phyloP scores from a whole-genome alignment of 441 rosid species.

The Populus hybrid region DNA sequence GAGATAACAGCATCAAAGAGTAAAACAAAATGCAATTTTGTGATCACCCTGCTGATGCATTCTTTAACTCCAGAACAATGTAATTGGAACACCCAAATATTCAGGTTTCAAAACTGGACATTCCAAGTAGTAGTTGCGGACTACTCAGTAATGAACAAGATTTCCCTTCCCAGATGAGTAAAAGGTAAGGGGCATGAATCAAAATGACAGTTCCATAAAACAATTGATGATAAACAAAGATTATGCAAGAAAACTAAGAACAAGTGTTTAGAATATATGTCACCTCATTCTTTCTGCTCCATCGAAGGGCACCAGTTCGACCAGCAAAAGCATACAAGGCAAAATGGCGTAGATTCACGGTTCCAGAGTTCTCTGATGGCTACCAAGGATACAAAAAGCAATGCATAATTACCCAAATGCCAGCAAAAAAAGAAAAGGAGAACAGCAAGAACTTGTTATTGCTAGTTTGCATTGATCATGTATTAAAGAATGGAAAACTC shows the following conservation, averaged over 20 bases:
- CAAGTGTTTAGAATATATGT: neutral
- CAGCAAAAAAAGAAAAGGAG: neutral
- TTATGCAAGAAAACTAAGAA: slow-evolving; percentile 9
- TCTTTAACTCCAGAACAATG: neutral
- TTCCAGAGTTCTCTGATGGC: slow-evolving; percentile 79
- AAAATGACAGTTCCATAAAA: neutral
- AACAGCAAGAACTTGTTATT: neutral
- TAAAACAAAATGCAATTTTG: neutral
- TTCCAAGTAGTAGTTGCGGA: neutral
- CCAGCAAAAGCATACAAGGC: slow-evolving; percentile 94
- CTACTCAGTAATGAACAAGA: neutral
- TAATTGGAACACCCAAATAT: neutral
- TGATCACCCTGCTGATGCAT: neutral
- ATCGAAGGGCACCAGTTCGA: slow-evolving; percentile 61
- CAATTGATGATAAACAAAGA: neutral
- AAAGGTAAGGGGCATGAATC: neutral
- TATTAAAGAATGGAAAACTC: neutral
- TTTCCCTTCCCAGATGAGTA: neutral
- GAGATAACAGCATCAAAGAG: neutral
- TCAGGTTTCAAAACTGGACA: neutral
- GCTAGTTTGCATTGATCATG: neutral
- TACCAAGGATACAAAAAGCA: slow-evolving; percentile 23
- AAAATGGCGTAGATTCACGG: slow-evolving; percentile 77
- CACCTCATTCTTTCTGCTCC: slow-evolving; percentile 97
- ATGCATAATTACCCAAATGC: neutral